Evolutionary conservation across 495 filamentous ascomycete species (phyloP).

Genomic region (Aspergillus nidulans): DNA sequence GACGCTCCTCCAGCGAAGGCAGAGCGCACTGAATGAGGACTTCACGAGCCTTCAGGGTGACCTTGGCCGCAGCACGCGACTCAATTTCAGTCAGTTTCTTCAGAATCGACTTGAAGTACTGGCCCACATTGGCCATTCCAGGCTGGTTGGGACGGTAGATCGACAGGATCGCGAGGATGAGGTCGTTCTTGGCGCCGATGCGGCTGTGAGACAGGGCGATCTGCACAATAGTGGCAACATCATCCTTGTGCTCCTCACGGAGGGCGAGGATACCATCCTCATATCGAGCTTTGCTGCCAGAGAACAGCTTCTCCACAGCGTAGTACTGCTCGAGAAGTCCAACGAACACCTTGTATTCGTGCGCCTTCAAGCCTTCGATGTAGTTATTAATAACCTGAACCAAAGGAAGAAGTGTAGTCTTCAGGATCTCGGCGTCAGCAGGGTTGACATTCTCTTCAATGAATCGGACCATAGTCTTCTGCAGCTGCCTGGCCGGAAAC

Average conservation of each 20-base stretch:
- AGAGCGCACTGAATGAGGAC: constrained; percentile 95
- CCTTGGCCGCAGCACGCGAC: constrained; percentile 85
- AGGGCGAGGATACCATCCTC: constrained; percentile 94
- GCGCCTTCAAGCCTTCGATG: constrained; percentile 80
- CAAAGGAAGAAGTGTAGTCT: constrained; percentile 70
- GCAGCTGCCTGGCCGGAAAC: constrained; percentile 87
- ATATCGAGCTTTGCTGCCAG: constrained; percentile 75
- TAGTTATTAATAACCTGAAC: constrained; percentile 78
- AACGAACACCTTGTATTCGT: constrained; percentile 82
- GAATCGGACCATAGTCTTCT: constrained; percentile 81
- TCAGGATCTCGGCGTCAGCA: constrained; percentile 65
- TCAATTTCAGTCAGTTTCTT: constrained; percentile 89
- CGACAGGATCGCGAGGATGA: constrained; percentile 85
- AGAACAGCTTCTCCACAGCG: constrained; percentile 81
- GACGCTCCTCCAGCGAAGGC: constrained; percentile 91
- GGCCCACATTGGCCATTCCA: constrained; percentile 77
- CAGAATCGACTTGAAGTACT: constrained; percentile 78
- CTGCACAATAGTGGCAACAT: constrained; percentile 74
- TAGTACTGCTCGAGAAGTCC: constrained; percentile 74
- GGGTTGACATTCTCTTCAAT: constrained; percentile 77
- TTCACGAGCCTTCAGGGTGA: constrained; percentile 93
- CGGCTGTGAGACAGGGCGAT: constrained; percentile 91
- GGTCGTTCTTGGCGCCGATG: constrained; percentile 88
- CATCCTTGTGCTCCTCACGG: constrained; percentile 93
- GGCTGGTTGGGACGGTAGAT: constrained; percentile 95